A percentile compares a stretch with the other conserved stretches of the same genome.
These are phyloP conservation scores for Pythium aphanidermatum DNA, from an alignment of 352 stramenopile species.

Conservation along the genomic window DNA sequence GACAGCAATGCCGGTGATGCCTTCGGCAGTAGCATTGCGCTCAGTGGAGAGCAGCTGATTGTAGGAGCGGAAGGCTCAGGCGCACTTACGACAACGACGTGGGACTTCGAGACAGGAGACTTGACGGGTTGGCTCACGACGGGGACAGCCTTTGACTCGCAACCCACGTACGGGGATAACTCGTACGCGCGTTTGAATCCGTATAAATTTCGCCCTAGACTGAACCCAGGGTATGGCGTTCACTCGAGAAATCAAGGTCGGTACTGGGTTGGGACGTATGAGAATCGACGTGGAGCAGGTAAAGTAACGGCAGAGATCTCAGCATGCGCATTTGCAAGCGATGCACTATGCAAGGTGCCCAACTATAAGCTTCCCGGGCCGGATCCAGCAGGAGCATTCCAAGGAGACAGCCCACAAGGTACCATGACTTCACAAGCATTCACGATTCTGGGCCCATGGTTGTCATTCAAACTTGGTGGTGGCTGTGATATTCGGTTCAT, in stretches of 20 bases:
- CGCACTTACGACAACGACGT: conserved; percentile 87
- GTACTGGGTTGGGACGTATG: conserved; percentile 95
- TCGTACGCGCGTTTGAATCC: conserved; percentile 69
- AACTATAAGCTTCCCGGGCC: conserved; percentile 77
- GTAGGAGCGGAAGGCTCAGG: conserved; percentile 62
- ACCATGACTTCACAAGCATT: conserved; percentile 94
- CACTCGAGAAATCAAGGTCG: conserved; percentile 66
- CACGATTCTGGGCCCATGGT: conserved; percentile 78
- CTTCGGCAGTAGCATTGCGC: conserved; percentile 67
- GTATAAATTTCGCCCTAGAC: conserved; percentile 41
- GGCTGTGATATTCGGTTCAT: conserved; percentile 89
- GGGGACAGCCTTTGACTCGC: conserved; percentile 89
- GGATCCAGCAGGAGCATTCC: conserved; percentile 56
- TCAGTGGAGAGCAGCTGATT: conserved; percentile 75
- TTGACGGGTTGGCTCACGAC: conserved; percentile 92
- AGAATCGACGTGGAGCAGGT: conserved; percentile 78
- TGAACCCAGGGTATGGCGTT: conserved; percentile 31
- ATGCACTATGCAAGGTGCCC: conserved; percentile 42
- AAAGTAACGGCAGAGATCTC: conserved; percentile 38
- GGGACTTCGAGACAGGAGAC: conserved; percentile 97
- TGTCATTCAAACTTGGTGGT: conserved; percentile 94
- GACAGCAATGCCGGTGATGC: conserved; percentile 71
- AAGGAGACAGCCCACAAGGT: conserved; percentile 89
- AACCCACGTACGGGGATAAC: conserved; percentile 96
- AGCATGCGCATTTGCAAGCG: conserved; percentile 63